A percentile compares a stretch with the other conserved stretches of the same genome.
Conservation (phyloP, 495 filamentous ascomycete genomes). For the Penicillium egyptiacum region DNA sequence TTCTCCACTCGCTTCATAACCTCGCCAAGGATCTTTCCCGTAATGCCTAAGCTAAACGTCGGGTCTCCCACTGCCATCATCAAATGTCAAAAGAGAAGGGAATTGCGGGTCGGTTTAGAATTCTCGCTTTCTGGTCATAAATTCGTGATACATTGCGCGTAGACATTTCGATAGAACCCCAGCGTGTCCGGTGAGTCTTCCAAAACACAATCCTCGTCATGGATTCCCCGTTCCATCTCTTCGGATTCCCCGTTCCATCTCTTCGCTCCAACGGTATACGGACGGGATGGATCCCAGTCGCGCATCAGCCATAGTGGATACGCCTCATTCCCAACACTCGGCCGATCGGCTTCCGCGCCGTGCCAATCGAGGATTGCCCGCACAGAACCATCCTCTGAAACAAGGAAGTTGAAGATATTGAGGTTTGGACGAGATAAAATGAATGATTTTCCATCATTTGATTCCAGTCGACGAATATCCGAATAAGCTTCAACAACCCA, state of each 20-base stretch:
- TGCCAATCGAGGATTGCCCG: neutral
- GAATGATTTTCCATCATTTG: neutral
- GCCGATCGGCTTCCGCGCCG: neutral
- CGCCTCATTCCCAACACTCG: neutral
- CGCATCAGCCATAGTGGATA: neutral
- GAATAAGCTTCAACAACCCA: neutral
- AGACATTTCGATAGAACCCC: neutral
- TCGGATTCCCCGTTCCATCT: neutral
- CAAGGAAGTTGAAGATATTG: neutral
- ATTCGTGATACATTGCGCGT: neutral
- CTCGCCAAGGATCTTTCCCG: neutral
- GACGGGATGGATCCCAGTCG: neutral
- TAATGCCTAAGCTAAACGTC: neutral
- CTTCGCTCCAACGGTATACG: neutral
- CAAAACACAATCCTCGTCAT: neutral
- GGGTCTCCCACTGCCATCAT: neutral
- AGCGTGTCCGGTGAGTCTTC: slow-evolving; percentile 1
- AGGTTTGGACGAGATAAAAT: neutral
- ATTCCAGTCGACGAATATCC: neutral
- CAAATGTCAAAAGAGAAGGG: neutral
- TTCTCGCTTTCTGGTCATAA: neutral
- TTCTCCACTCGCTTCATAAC: neutral
- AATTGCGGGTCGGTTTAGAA: neutral
- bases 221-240: neutral
- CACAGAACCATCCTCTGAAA: neutral